These are phyloP conservation scores for Blastocystis hominis DNA, from an alignment of 352 stramenopile species.

Conservation along the genomic window DNA sequence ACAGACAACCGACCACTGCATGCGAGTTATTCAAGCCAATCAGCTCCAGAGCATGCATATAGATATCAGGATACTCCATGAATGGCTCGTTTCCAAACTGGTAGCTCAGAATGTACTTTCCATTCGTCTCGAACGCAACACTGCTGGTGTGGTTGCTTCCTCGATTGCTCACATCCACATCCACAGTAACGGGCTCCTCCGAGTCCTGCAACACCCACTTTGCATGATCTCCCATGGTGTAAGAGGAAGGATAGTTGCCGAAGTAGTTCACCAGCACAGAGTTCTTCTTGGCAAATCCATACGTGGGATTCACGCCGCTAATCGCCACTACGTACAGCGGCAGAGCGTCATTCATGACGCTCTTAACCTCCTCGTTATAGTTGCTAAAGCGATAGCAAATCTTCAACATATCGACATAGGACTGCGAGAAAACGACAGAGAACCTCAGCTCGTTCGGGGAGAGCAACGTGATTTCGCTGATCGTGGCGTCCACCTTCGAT, in stretches of 20 bases:
- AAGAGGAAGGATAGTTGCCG: background rate
- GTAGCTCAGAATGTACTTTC: conserved; percentile 24
- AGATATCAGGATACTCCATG: conserved; percentile 20
- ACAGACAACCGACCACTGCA: conserved; percentile 21
- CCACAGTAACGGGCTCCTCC: background rate
- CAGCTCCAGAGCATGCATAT: conserved; percentile 16
- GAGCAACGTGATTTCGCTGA: background rate
- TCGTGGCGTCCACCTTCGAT: background rate
- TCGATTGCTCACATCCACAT: background rate
- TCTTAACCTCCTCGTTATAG: background rate
- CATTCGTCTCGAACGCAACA: background rate
- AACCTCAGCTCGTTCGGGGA: background rate
- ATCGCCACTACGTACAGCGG: conserved; percentile 36
- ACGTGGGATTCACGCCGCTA: background rate
- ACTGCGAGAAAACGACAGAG: background rate
- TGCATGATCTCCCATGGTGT: background rate
- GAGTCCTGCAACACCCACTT: background rate
- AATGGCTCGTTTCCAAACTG: conserved; percentile 26
- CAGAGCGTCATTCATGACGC: background rate
- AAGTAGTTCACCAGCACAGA: background rate
- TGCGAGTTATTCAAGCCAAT: background rate
- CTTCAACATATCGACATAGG: background rate
- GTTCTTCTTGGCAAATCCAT: background rate
- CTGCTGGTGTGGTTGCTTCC: background rate
- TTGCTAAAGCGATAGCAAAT: conserved; percentile 54